These are phyloP conservation scores for Drechslerella dactyloides DNA, from an alignment of 2,329 filamentous ascomycete genomes.

Conservation along the genomic window DNA sequence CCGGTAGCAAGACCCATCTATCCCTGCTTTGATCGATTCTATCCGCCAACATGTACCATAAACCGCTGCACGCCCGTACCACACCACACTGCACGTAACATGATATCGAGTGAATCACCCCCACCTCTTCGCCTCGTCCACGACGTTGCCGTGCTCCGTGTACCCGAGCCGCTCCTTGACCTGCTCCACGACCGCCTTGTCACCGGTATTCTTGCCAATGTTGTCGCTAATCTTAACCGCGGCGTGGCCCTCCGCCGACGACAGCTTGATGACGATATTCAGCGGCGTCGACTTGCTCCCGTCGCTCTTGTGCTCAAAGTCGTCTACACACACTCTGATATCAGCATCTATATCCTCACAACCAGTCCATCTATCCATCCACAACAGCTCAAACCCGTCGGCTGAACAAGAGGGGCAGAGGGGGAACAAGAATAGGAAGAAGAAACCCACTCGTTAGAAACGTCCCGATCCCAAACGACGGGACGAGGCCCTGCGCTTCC, in stretches of 20 bases:
- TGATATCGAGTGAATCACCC: no score
- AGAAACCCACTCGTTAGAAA: constrained; percentile 76
- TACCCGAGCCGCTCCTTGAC: constrained; percentile 73
- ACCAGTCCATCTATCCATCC: neutral
- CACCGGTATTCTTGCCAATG: constrained; percentile 90
- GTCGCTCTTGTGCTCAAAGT: constrained; percentile 75
- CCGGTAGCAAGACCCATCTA: no score
- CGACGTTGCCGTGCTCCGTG: constrained; percentile 49
- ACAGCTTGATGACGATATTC: constrained; percentile 98
- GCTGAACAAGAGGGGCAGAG: neutral
- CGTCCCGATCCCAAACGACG: constrained; percentile 92
- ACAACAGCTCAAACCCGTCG: no score
- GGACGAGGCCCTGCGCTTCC: constrained; percentile 78
- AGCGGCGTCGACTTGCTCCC: constrained; percentile 77
- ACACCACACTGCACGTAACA: no score
- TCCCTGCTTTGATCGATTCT: no score
- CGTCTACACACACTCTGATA: constrained; percentile 67
- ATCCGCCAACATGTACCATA: no score
- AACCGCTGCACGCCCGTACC: no score
- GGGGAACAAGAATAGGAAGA: neutral
- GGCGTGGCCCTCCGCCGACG: constrained; percentile 77
- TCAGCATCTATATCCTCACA: neutral
- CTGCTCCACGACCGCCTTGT: constrained; percentile 75
- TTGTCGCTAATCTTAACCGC: constrained; percentile 96
- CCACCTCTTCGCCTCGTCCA: constrained; percentile 43